A percentile compares a stretch with the other conserved stretches of the same genome.
These are phyloP conservation scores for Syncephalastrum contaminatum DNA, from an alignment of 371 early-diverging fungal species.

Conservation along the genomic window DNA sequence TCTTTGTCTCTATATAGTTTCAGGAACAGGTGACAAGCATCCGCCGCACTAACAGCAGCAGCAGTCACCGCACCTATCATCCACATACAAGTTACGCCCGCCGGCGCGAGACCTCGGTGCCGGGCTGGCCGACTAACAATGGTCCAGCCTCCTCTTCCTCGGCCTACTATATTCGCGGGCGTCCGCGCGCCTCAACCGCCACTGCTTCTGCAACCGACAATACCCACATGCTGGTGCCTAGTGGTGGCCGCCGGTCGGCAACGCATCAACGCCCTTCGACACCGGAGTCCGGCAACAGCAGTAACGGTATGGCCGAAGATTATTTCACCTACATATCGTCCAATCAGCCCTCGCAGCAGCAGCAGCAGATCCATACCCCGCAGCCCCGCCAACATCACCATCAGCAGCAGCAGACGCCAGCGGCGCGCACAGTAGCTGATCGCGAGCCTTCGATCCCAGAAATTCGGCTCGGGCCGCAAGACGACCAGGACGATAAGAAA, in stretches of 20 bases:
- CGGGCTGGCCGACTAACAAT: background rate
- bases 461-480: slow-evolving; percentile 14
- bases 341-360: slow-evolving; percentile 14
- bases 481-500: background rate
- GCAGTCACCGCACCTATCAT: slow-evolving; percentile 9
- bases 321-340: slow-evolving; percentile 26
- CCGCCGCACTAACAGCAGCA: slow-evolving; percentile 31
- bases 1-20: slow-evolving; percentile 19
- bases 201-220: slow-evolving; percentile 4
- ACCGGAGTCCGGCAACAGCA: slow-evolving; percentile 13
- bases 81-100: slow-evolving; percentile 4
- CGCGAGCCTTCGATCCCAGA: slow-evolving; percentile 8
- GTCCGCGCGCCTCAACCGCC: slow-evolving; percentile 15
- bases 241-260: background rate
- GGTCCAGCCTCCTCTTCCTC: background rate
- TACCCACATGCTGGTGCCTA: background rate
- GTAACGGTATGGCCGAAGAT: slow-evolving; percentile 20
- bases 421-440: too few species aligned
- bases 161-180: background rate
- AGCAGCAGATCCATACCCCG: slow-evolving; percentile 2
- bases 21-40: slow-evolving; percentile 37
- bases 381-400: slow-evolving; percentile 5
- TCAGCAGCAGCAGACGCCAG: too few species aligned
- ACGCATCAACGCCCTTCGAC: slow-evolving; percentile 2
- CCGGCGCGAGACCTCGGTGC: slow-evolving; percentile 14